Percentiles rank a stretch among this genome's conserved stretches.
Evolutionary conservation across 2,329 filamentous ascomycete genomes (phyloP).

Genomic region (Sporothrix variecibatus): DNA sequence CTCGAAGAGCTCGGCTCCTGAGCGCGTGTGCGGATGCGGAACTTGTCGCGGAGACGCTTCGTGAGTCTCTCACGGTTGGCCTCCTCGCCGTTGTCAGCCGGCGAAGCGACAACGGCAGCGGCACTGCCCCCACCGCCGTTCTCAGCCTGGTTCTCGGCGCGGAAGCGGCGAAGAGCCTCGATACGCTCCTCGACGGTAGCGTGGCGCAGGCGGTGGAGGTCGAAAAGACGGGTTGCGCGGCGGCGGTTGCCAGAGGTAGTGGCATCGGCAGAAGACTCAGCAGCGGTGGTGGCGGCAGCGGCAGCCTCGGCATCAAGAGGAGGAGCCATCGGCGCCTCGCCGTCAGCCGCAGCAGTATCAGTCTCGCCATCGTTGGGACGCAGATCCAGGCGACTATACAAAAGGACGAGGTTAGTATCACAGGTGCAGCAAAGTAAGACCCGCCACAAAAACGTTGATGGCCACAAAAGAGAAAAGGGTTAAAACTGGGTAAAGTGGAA

Average conservation of each 20-base stretch:
- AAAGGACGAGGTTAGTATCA: not conserved
- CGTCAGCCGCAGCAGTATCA: slow-evolving; percentile 32
- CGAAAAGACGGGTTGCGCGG: slow-evolving; percentile 56
- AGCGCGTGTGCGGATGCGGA: slow-evolving; percentile 53
- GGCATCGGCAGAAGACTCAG: slow-evolving; percentile 32
- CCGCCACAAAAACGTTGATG: not conserved
- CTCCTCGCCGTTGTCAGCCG: slow-evolving; percentile 40
- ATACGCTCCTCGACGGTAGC: slow-evolving; percentile 65
- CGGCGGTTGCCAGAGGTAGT: slow-evolving; percentile 33
- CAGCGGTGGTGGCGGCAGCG: slow-evolving; percentile 32
- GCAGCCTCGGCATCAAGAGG: slow-evolving; percentile 46
- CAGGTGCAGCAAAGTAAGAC: not conserved
- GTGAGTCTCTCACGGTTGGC: slow-evolving; percentile 48
- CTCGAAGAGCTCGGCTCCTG: slow-evolving; percentile 36
- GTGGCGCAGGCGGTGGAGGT: slow-evolving; percentile 58
- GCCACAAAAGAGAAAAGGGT: not conserved
- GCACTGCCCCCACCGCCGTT: slow-evolving; percentile 18
- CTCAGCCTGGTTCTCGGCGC: slow-evolving; percentile 44
- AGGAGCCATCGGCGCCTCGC: slow-evolving; percentile 40
- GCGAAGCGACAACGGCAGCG: slow-evolving; percentile 11
- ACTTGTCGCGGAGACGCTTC: slow-evolving; percentile 54
- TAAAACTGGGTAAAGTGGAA: slow-evolving; percentile 3
- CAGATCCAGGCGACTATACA: slow-evolving; percentile 56
- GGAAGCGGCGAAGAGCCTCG: slow-evolving; percentile 55
- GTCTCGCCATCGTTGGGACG: slow-evolving; percentile 39